Evolutionary conservation across 108 stramenopile species (phyloP).

Genomic region (Chaetoceros muelleri): DNA sequence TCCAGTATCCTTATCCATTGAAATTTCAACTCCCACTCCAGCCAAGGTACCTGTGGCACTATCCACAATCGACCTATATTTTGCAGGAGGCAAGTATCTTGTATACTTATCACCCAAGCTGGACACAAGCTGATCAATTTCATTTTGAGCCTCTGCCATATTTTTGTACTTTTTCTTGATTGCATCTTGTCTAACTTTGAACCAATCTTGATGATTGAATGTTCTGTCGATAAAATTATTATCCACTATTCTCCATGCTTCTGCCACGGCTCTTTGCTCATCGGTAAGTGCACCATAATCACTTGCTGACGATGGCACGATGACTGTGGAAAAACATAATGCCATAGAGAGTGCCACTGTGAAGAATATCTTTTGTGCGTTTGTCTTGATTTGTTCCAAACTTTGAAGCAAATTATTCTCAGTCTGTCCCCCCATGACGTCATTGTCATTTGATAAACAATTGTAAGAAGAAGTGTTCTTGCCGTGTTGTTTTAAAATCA

Average conservation of each 20-base stretch:
- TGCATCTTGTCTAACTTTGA: slow-evolving; percentile 61
- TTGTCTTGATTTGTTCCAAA: too few species aligned
- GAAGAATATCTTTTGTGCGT: too few species aligned
- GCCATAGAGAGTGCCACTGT: too few species aligned
- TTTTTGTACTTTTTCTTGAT: slow-evolving; percentile 63
- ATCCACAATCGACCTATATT: slow-evolving; percentile 88
- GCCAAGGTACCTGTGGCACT: slow-evolving; percentile 71
- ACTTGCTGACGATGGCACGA: slow-evolving; percentile 20
- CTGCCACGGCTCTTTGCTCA: slow-evolving; percentile 74
- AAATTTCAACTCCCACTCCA: slow-evolving; percentile 80
- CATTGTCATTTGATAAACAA: too few species aligned
- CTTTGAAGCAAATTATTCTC: too few species aligned
- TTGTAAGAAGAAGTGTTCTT: too few species aligned
- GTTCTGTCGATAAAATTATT: slow-evolving; percentile 84
- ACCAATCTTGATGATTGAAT: slow-evolving; percentile 93
- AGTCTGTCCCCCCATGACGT: too few species aligned
- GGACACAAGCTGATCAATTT: slow-evolving; percentile 49
- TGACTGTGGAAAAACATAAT: too few species aligned
- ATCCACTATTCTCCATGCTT: slow-evolving; percentile 83
- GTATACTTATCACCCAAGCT: slow-evolving; percentile 91
- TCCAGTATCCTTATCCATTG: slow-evolving; percentile 8
- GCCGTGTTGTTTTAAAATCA: too few species aligned
- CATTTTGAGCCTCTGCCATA: slow-evolving; percentile 60
- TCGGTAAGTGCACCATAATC: slow-evolving; percentile 56
- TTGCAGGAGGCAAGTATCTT: slow-evolving; percentile 78